phyloP scores from a whole-genome alignment of 495 filamentous ascomycete genomes.

The Xylaria venustula region DNA sequence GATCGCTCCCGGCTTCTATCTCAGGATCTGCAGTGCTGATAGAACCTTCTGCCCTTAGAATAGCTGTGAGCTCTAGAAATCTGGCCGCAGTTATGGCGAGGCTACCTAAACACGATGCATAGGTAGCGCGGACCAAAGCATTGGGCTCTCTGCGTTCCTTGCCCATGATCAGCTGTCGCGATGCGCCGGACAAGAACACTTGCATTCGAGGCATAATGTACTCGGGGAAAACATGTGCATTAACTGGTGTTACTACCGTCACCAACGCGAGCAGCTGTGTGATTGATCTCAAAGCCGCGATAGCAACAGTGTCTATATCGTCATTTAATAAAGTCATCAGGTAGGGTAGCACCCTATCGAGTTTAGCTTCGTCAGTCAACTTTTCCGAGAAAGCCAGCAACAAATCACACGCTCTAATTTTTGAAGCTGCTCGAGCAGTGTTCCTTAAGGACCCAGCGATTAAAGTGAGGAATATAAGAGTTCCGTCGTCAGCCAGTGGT shows the following conservation, averaged over 20 bases:
- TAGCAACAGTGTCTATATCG: conserved; percentile 74
- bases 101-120: conserved; percentile 87
- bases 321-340: conserved; percentile 79
- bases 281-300: conserved; percentile 79
- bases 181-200: conserved; percentile 58
- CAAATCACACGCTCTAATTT: conserved; percentile 88
- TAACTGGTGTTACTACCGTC: conserved; percentile 83
- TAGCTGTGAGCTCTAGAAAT: conserved; percentile 89
- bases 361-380: conserved; percentile 91
- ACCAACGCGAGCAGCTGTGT: conserved; percentile 88
- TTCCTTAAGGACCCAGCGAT: conserved; percentile 86
- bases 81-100: conserved; percentile 84
- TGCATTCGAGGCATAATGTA: conserved; percentile 88
- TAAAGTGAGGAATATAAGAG: conserved; percentile 85
- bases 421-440: conserved; percentile 81
- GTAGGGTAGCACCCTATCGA: conserved; percentile 92
- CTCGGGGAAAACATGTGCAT: conserved; percentile 92
- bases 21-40: conserved; percentile 76
- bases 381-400: conserved; percentile 89
- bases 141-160: conserved; percentile 56
- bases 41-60: conserved; percentile 79
- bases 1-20: conserved; percentile 65
- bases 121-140: conserved; percentile 77
- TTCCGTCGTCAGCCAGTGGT: conserved; percentile 74
- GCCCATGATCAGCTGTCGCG: conserved; percentile 32